phyloP scores from a whole-genome alignment of 139 green algal genomes.

The Ettlia oleoabundans region DNA sequence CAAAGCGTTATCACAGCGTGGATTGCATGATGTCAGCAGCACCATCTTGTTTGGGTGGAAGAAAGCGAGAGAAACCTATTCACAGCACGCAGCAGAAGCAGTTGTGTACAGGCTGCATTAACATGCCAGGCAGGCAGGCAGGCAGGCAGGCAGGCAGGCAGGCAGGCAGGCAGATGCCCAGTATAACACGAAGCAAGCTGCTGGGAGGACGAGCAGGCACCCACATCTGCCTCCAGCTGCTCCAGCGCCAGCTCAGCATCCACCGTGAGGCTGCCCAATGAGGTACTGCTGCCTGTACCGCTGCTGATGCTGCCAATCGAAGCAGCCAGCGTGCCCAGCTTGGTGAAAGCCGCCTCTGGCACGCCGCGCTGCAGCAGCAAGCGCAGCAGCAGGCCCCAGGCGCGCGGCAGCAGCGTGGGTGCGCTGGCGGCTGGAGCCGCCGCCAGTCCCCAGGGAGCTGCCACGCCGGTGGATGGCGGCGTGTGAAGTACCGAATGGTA shows the following conservation, averaged over 20 bases:
- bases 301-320: not conserved
- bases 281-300: not conserved
- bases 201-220: not conserved
- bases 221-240: slow-evolving; percentile 20
- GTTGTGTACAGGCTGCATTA: no score
- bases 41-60: no score
- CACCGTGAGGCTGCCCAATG: not conserved
- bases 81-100: no score
- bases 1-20: no score
- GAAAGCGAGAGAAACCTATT: no score
- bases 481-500: slow-evolving; percentile 23
- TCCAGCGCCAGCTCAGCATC: slow-evolving; percentile 25
- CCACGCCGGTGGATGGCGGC: not conserved
- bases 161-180: not conserved
- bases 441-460: slow-evolving; percentile 30
- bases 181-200: not conserved
- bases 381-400: slow-evolving; percentile 74
- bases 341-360: not conserved
- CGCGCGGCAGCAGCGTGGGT: slow-evolving; percentile 65
- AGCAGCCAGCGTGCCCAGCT: slow-evolving; percentile 8
- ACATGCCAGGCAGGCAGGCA: no score
- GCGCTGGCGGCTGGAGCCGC: slow-evolving; percentile 49
- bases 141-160: not conserved
- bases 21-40: no score
- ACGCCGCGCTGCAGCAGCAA: slow-evolving; percentile 70